These are phyloP conservation scores for Amesomyces nigricolor DNA, from an alignment of 2,329 filamentous ascomycete species.

Conservation along the genomic window DNA sequence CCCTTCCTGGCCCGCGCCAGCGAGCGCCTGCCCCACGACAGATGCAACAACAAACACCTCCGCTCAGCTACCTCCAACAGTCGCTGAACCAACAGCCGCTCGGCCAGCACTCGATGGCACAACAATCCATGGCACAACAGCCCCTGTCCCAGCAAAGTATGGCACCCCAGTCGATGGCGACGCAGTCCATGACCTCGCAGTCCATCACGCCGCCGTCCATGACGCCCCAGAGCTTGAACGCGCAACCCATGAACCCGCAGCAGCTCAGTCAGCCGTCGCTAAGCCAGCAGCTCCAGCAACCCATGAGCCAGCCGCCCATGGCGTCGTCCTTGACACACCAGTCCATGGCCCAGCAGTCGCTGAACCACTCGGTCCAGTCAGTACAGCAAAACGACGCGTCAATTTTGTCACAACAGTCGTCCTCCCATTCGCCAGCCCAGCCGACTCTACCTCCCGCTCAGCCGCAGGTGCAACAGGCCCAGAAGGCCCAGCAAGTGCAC, in stretches of 20 bases:
- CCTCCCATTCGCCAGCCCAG: conserved; percentile 31
- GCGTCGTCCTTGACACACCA: conserved; percentile 15
- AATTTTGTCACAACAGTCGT: conserved; percentile 40
- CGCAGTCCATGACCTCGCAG: conserved; percentile 19
- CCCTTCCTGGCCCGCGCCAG: conserved; percentile 41
- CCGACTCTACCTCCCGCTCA: conserved; percentile 27
- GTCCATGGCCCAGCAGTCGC: conserved; percentile 25
- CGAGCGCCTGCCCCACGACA: conserved; percentile 42
- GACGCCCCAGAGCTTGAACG: conserved; percentile 23
- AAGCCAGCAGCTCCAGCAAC: conserved; percentile 24
- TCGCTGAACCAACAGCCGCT: conserved; percentile 31
- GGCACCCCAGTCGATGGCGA: conserved; percentile 1
- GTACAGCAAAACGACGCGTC: conserved; percentile 35
- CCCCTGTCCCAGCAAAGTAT: conserved; percentile 21
- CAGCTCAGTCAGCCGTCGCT: conserved; percentile 29
- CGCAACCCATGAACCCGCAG: conserved; percentile 26
- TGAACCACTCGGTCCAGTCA: conserved; percentile 20
- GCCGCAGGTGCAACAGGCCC: conserved; percentile 31
- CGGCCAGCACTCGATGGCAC: conserved; percentile 25
- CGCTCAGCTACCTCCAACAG: conserved; percentile 33
- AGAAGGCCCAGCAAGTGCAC: conserved; percentile 31
- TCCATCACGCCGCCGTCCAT: conserved; percentile 15
- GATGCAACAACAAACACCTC: conserved; percentile 37
- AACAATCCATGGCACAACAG: conserved; percentile 16
- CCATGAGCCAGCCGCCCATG: conserved; percentile 29